Conservation (phyloP, 2,329 filamentous ascomycete genomes). For the Colletotrichum musae region DNA sequence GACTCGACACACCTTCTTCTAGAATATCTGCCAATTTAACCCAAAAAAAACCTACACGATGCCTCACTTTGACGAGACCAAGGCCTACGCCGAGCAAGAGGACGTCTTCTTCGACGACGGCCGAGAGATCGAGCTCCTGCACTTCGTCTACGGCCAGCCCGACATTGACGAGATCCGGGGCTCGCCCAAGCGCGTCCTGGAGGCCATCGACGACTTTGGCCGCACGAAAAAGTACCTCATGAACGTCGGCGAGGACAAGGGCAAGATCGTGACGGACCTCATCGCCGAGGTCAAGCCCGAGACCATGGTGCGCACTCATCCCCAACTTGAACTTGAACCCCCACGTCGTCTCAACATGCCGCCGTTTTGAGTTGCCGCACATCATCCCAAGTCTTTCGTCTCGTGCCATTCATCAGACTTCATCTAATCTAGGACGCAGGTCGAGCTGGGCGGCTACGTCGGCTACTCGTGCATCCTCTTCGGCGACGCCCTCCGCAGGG, state of each 20-base stretch:
- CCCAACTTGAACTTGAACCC: neutral
- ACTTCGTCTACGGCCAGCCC: conserved; percentile 75
- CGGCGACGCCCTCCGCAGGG: conserved; percentile 73
- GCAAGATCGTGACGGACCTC: conserved; percentile 76
- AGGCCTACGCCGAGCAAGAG: conserved; percentile 59
- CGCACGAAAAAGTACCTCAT: conserved; percentile 79
- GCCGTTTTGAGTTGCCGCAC: neutral
- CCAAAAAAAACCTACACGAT: neutral
- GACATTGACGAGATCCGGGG: conserved; percentile 75
- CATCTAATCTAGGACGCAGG: conserved; percentile 46
- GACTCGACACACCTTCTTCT: neutral
- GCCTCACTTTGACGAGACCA: conserved; percentile 52
- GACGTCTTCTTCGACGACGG: conserved; percentile 75
- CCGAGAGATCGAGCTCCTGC: conserved; percentile 80
- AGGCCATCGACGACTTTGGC: conserved; percentile 78
- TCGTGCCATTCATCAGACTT: neutral
- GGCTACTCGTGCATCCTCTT: conserved; percentile 88
- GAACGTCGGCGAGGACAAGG: conserved; percentile 85
- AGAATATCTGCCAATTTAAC: neutral
- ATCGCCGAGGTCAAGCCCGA: conserved; percentile 77
- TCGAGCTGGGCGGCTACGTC: conserved; percentile 86
- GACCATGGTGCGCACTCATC: conserved; percentile 66
- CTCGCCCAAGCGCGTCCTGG: conserved; percentile 74
- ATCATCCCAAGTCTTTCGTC: neutral
- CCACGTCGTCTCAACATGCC: no score